A percentile compares a stretch with the other conserved stretches of the same genome.
These are phyloP conservation scores for Penicillium frequentans DNA, from an alignment of 2,329 filamentous ascomycete genomes.

Conservation along the genomic window DNA sequence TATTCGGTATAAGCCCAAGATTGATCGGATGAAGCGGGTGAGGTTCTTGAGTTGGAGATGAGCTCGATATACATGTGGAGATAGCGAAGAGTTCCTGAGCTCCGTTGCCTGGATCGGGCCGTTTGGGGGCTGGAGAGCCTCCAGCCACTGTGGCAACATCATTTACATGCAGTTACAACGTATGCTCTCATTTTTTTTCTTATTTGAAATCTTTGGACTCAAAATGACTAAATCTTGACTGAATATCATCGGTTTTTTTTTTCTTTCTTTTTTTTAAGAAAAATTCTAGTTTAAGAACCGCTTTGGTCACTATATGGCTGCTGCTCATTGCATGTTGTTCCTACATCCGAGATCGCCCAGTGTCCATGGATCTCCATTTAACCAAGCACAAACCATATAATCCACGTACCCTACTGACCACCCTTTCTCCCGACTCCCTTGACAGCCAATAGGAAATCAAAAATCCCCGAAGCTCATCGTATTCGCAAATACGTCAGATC, in stretches of 20 bases:
- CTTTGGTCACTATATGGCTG: neutral
- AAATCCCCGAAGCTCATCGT: neutral
- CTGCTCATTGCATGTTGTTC: neutral
- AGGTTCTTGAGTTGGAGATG: neutral
- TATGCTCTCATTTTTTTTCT: neutral
- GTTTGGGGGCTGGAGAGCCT: constrained; percentile 3
- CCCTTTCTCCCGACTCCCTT: neutral
- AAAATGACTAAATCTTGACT: neutral
- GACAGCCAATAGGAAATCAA: neutral
- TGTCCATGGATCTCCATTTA: too few species aligned
- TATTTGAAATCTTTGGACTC: neutral
- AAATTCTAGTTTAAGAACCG: too few species aligned
- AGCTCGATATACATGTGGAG: constrained; percentile 8
- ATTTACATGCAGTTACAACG: neutral
- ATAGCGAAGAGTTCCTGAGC: neutral
- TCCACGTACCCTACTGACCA: too few species aligned
- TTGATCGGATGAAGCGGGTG: neutral
- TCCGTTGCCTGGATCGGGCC: constrained; percentile 4
- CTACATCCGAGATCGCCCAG: too few species aligned
- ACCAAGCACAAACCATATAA: too few species aligned
- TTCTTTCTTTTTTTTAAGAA: too few species aligned
- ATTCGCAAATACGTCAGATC: neutral
- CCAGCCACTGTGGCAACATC: constrained; percentile 2
- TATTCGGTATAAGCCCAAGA: neutral
- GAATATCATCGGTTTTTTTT: neutral